These are phyloP conservation scores for Suillus plorans DNA, from an alignment of 768 basidiomycete genomes.

Conservation along the genomic window DNA sequence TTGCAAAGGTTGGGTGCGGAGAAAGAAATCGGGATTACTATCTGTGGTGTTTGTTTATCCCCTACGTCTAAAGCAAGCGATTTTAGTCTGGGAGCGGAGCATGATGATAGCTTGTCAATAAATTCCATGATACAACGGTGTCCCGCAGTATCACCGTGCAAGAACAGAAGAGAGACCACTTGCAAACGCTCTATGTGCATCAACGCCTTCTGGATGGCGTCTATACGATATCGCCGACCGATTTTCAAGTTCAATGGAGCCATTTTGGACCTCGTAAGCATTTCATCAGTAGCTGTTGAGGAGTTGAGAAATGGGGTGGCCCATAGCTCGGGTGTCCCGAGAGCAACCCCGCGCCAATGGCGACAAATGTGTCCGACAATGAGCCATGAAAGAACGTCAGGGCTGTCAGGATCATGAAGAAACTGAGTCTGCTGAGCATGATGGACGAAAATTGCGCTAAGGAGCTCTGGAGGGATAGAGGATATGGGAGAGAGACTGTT, in stretches of 20 bases:
- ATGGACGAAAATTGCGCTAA: conserved; percentile 3
- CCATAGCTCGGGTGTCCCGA: conserved; percentile 41
- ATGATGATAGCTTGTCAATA: conserved; percentile 20
- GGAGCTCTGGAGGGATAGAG: conserved; percentile 11
- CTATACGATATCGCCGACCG: conserved; percentile 29
- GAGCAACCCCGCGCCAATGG: conserved; percentile 42
- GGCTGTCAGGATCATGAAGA: too few relatives aligned
- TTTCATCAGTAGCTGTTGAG: conserved; percentile 39
- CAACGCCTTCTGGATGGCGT: conserved; percentile 30
- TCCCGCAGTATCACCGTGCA: conserved; percentile 19
- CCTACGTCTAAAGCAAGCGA: conserved; percentile 27
- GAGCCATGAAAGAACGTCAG: conserved; percentile 1
- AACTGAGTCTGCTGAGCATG: neutral
- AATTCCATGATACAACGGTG: conserved; percentile 25
- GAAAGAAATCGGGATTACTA: conserved; percentile 7
- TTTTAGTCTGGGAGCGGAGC: conserved; percentile 32
- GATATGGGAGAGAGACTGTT: conserved; percentile 8
- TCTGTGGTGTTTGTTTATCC: conserved; percentile 2
- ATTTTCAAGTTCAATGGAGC: conserved; percentile 26
- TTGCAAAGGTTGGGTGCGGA: conserved; percentile 33
- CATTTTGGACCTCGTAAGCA: conserved; percentile 46
- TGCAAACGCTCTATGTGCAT: conserved; percentile 34
- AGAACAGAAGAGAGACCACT: conserved; percentile 29
- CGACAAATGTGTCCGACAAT: conserved; percentile 7
- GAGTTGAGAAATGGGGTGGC: conserved; percentile 33